These are phyloP conservation scores for Porcisia deanei DNA, from an alignment of 208 protist genomes.

Conservation along the genomic window DNA sequence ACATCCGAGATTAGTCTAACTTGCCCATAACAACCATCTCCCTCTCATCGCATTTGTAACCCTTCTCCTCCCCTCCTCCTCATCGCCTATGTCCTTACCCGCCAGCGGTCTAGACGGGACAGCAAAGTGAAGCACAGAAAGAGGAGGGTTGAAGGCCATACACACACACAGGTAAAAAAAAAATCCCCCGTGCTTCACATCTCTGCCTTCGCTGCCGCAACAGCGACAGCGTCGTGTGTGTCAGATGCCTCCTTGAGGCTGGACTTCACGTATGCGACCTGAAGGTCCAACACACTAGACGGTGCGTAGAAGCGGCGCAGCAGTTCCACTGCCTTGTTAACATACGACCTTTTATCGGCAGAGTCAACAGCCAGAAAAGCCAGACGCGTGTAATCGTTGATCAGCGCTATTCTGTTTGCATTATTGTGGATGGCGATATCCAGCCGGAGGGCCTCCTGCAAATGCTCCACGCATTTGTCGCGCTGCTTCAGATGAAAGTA, in stretches of 20 bases:
- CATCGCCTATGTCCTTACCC: not conserved
- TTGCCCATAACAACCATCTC: not conserved
- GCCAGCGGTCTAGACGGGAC: not conserved
- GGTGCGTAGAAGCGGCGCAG: conserved; percentile 72
- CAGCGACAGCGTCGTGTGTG: not conserved
- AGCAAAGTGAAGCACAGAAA: not conserved
- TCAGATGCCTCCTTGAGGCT: conserved; percentile 19
- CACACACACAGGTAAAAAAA: not conserved
- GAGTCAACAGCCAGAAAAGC: conserved; percentile 44
- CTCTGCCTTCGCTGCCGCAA: not conserved
- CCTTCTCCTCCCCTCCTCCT: not conserved
- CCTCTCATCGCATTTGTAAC: not conserved
- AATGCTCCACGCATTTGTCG: conserved; percentile 80
- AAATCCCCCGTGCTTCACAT: not conserved
- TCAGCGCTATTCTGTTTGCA: conserved; percentile 55
- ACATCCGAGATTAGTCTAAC: not conserved
- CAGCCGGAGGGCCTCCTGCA: conserved; percentile 52
- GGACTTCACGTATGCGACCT: conserved; percentile 52
- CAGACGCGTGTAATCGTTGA: conserved; percentile 80
- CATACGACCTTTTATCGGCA: conserved; percentile 49
- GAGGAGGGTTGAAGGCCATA: not conserved
- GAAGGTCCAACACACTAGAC: conserved; percentile 51
- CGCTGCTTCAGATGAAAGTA: conserved; percentile 74
- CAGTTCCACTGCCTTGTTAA: conserved; percentile 60
- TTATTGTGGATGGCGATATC: conserved; percentile 62